Conservation (phyloP, 2,329 filamentous ascomycete species). For the Thelonectria discophora region DNA sequence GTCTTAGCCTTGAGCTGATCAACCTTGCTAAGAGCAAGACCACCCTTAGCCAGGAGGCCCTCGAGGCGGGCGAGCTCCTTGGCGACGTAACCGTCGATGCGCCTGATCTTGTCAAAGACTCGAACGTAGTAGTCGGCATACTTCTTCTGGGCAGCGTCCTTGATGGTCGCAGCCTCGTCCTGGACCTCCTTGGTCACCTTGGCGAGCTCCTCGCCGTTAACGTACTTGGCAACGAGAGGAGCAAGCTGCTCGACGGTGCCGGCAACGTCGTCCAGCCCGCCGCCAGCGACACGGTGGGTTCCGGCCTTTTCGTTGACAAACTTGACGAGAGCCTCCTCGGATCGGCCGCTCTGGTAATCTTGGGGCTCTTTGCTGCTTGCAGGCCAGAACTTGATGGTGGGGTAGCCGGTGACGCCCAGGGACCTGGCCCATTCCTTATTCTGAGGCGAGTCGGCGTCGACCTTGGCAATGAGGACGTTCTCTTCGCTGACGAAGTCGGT, state of each 20-base stretch:
- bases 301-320: slow-evolving; percentile 92
- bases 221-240: slow-evolving; percentile 76
- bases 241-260: slow-evolving; percentile 87
- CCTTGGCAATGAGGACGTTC: slow-evolving; percentile 88
- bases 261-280: slow-evolving; percentile 78
- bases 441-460: slow-evolving; percentile 90
- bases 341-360: slow-evolving; percentile 78
- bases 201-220: slow-evolving; percentile 67
- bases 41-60: slow-evolving; percentile 85
- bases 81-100: slow-evolving; percentile 79
- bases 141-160: slow-evolving; percentile 71
- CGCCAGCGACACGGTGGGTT: slow-evolving; percentile 84
- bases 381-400: slow-evolving; percentile 98
- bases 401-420: slow-evolving; percentile 85
- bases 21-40: slow-evolving; percentile 83
- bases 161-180: slow-evolving; percentile 72
- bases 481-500: slow-evolving; percentile 81
- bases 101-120: slow-evolving; percentile 84
- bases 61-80: slow-evolving; percentile 88
- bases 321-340: slow-evolving; percentile 76
- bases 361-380: slow-evolving; percentile 78
- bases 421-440: slow-evolving; percentile 80
- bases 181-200: slow-evolving; percentile 76
- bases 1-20: slow-evolving; percentile 87
- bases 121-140: slow-evolving; percentile 95